Evolutionary conservation across 1,139 yeast species (phyloP), one percentile per base, ranked within the genome.

Genomic region (Cylindricascospora bacillispora): DNA sequence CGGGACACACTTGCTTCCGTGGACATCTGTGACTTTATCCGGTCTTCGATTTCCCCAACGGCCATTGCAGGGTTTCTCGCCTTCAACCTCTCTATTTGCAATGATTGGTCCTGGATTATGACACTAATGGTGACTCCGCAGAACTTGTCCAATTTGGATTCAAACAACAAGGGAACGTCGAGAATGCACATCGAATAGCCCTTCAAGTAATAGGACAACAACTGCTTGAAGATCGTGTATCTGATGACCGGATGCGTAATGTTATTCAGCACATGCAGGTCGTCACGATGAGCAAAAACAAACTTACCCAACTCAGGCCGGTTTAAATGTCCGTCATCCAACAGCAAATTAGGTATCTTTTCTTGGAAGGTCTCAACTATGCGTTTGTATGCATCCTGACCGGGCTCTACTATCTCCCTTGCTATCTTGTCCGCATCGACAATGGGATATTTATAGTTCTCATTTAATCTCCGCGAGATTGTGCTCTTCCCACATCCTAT

Each of bases 401-500:
- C 93, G 0, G 95, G 95, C 39, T 65, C 69, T 4, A 86, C 94
- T 10, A 86, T 82, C 40, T 83, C 73, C 37, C 78, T 67, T 0
- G 98, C 97, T 27, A 92, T 76, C 30, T 70, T 52, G 52, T 92
- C 99, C 2, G 98, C 97, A 57, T 92, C 98, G 2, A 92, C 64
- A 2, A 92, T 56, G 0, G 78, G 66, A 13, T 81, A 38, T 2
- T 60, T 47, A 41, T 77, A 66, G 15, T 70, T 59, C 10, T 70
- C 67, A 5, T 54, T 39, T 7, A 89, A 58, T 17, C 67, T 55
- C 12, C 59, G 52, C 0, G 95, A 82, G 0, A 83, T 97, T 0
- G 97, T 86, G 10, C 94, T 79, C 51, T 92, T 92, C 1, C 99
- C 99, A 4, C 92, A 70, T 6, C 95, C 94, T 31, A 89, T 89